Conservation (phyloP, 768 basidiomycete genomes). For the Calocybe gangraenosa region DNA sequence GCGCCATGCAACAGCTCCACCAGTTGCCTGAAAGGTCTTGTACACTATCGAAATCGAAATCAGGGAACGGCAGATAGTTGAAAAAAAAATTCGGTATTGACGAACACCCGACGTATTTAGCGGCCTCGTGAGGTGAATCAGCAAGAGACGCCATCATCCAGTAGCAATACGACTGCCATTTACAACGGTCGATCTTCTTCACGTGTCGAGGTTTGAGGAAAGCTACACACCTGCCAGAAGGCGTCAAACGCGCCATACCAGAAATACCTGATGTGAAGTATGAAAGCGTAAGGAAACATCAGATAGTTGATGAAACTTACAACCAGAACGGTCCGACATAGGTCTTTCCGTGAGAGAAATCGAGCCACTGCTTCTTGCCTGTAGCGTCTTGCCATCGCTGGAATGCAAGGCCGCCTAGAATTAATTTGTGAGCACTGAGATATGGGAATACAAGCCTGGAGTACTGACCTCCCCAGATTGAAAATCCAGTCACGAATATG, state of each 20-base stretch:
- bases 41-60: constrained; percentile 17
- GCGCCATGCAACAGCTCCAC: constrained; percentile 26
- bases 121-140: constrained; percentile 21
- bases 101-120: constrained; percentile 25
- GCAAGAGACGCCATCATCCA: constrained; percentile 26
- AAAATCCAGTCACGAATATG: constrained; percentile 21
- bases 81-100: not conserved
- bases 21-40: constrained; percentile 25
- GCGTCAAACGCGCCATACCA: constrained; percentile 27
- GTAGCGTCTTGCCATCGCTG: constrained; percentile 22
- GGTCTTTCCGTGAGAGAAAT: constrained; percentile 18
- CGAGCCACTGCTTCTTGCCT: constrained; percentile 23
- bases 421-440: not conserved
- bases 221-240: constrained; percentile 23
- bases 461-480: constrained; percentile 23
- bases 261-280: constrained; percentile 19
- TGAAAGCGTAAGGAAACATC: not conserved
- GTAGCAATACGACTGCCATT: constrained; percentile 22
- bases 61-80: not conserved
- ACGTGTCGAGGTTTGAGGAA: not conserved
- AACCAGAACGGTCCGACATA: constrained; percentile 26
- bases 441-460: not conserved
- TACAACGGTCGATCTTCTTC: too few relatives aligned
- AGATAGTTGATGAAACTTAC: constrained; percentile 7
- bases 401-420: constrained; percentile 25